Conservation (phyloP, 768 basidiomycete genomes). For the Suillus subluteus region DNA sequence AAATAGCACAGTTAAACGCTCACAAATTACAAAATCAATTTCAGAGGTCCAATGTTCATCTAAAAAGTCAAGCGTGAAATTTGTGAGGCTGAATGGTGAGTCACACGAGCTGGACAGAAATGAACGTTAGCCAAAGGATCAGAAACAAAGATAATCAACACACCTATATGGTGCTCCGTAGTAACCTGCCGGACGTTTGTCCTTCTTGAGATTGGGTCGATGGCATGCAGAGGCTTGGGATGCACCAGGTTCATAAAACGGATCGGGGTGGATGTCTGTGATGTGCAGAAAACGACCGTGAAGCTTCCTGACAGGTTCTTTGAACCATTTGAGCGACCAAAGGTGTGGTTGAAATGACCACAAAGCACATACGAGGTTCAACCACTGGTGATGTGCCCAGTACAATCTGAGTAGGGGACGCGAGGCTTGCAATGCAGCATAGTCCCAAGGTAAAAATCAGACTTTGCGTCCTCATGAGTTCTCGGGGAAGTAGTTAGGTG, state of each 20-base stretch:
- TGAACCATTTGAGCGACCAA: neutral
- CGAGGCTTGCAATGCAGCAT: slow-evolving; percentile 18
- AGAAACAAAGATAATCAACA: slow-evolving; percentile 28
- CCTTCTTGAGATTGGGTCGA: slow-evolving; percentile 56
- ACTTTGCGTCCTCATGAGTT: slow-evolving; percentile 7
- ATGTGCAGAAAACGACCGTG: slow-evolving; percentile 82
- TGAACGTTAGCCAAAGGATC: too few relatives aligned
- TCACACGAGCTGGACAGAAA: slow-evolving; percentile 69
- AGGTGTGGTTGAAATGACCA: neutral
- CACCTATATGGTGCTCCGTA: slow-evolving; percentile 74
- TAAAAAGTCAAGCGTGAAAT: slow-evolving; percentile 80
- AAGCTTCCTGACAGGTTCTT: slow-evolving; percentile 46
- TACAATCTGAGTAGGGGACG: slow-evolving; percentile 46
- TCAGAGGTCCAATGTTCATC: slow-evolving; percentile 79
- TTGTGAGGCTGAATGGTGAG: slow-evolving; percentile 73
- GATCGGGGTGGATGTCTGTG: slow-evolving; percentile 85
- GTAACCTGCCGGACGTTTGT: slow-evolving; percentile 55
- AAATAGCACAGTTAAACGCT: slow-evolving; percentile 24
- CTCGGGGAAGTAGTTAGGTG: neutral
- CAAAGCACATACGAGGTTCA: neutral
- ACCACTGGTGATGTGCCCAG: slow-evolving; percentile 28
- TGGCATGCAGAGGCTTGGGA: slow-evolving; percentile 68
- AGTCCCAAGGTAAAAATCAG: slow-evolving; percentile 12
- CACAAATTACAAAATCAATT: slow-evolving; percentile 89
- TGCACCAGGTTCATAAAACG: slow-evolving; percentile 54